A percentile compares a stretch with the other conserved stretches of the same genome.
These are phyloP conservation scores for Aspergillus fumigatus DNA, from an alignment of 2,329 filamentous ascomycete genomes.

Conservation along the genomic window DNA sequence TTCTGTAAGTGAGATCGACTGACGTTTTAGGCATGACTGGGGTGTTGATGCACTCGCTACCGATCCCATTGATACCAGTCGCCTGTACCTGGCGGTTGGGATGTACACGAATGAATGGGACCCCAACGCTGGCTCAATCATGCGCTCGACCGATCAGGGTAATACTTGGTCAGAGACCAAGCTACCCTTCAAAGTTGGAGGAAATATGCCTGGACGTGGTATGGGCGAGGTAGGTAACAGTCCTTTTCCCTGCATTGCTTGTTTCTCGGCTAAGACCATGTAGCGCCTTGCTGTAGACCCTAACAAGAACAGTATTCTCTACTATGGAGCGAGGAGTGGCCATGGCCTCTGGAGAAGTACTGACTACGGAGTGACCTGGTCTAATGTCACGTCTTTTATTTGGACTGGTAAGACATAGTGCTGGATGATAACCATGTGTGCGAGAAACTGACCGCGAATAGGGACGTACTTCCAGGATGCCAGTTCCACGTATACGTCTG, in stretches of 20 bases:
- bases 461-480: slow-evolving; percentile 49
- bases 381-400: slow-evolving; percentile 50
- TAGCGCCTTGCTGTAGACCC: slow-evolving; percentile 54
- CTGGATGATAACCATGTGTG: background rate
- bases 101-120: slow-evolving; percentile 60
- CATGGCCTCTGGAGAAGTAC: slow-evolving; percentile 57
- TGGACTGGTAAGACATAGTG: slow-evolving; percentile 26
- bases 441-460: slow-evolving; percentile 9
- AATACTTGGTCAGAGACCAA: slow-evolving; percentile 48
- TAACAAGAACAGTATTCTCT: slow-evolving; percentile 53
- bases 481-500: slow-evolving; percentile 43
- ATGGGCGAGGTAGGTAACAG: slow-evolving; percentile 44
- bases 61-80: slow-evolving; percentile 48
- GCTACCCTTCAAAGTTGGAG: slow-evolving; percentile 57
- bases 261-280: background rate
- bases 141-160: slow-evolving; percentile 52
- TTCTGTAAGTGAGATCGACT: background rate
- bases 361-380: slow-evolving; percentile 52
- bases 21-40: slow-evolving; percentile 35
- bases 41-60: slow-evolving; percentile 53
- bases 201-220: slow-evolving; percentile 59
- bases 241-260: background rate
- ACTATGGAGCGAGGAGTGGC: slow-evolving; percentile 56
- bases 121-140: slow-evolving; percentile 52
- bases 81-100: slow-evolving; percentile 52